Base-by-base conservation (phyloP, 768 basidiomycete species). In the Tricholoma matsutake region DNA sequence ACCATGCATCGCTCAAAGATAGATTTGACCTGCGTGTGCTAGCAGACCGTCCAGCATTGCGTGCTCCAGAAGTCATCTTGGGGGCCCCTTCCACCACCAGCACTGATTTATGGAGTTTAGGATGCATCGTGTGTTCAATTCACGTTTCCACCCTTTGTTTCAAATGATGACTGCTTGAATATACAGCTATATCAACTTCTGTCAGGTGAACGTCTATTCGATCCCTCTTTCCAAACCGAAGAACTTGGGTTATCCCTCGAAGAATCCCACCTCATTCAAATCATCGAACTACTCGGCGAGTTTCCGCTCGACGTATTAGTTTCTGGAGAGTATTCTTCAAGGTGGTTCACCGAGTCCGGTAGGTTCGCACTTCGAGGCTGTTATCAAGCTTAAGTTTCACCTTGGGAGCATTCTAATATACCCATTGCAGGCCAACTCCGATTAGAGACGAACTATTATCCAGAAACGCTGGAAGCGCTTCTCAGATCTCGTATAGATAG, bases 261-360 rank as follows among this genome's bases (percentile, higher is more conserved):
- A 59, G 71, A 72, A 60, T 70, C 71, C 18, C 69, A 72, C 35
- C 54, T 72, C 11, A 72, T 72, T 31, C 69, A 72, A 55, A 72
- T 72, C 29, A 69, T 69, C 20, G 69, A 72, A 57, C 29, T 72
- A 2, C 58, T 68, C 6, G 71, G 69, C 7, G 59, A 63, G 16
- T 64, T 72, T 22, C 69, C 68, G 1, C 16, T 20, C 2, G 63
- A 69, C 13, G 10, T 72, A 22, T 32, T 70, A 7, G 29, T 47
- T n/a, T 39, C 56, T 20, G 69, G 68, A n/a, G 45, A 54, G 47
- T 57, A 63, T 39, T 61, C 63, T 32, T 16, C 54, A 13, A 56
- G 59, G 14, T 72, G 71, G 71, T 72, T 72, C 54, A 63, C 63
- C 22, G 45, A 65, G 29, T 64, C 69, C 11, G 69, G 69, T 72